phyloP scores from a whole-genome alignment of 176 grass and related monocot species.

The Oryza longistaminata region DNA sequence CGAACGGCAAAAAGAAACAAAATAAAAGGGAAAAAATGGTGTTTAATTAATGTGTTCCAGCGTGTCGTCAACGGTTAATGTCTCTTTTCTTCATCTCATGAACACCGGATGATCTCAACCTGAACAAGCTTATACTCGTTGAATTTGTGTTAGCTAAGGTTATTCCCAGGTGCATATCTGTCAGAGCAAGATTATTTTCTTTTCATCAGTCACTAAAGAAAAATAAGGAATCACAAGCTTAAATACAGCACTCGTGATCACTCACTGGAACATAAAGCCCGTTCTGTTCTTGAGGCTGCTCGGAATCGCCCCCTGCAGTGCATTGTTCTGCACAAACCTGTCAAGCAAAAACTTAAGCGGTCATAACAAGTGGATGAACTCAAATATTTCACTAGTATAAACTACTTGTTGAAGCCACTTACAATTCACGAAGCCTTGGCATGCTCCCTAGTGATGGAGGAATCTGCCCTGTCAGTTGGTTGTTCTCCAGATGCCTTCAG shows the following conservation, averaged over 20 bases:
- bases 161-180: slow-evolving; percentile 65
- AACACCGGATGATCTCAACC: neutral
- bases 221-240: neutral
- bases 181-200: neutral
- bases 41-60: neutral
- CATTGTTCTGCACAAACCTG: slow-evolving; percentile 78
- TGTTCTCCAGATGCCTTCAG: slow-evolving; percentile 76
- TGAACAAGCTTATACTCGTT: neutral
- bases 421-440: slow-evolving; percentile 61
- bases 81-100: neutral
- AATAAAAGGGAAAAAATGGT: neutral
- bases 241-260: neutral
- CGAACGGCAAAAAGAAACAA: neutral
- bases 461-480: slow-evolving; percentile 58
- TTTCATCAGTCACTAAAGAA: neutral
- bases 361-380: neutral
- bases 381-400: neutral
- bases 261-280: slow-evolving; percentile 54
- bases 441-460: slow-evolving; percentile 59
- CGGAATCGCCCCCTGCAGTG: slow-evolving; percentile 55
- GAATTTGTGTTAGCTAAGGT: slow-evolving; percentile 26
- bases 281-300: slow-evolving; percentile 55
- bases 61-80: neutral
- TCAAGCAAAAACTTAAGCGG: neutral
- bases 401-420: slow-evolving; percentile 11